Conservation (phyloP, 805 yeast genomes). For the Wickerhamiella occidentalis region DNA sequence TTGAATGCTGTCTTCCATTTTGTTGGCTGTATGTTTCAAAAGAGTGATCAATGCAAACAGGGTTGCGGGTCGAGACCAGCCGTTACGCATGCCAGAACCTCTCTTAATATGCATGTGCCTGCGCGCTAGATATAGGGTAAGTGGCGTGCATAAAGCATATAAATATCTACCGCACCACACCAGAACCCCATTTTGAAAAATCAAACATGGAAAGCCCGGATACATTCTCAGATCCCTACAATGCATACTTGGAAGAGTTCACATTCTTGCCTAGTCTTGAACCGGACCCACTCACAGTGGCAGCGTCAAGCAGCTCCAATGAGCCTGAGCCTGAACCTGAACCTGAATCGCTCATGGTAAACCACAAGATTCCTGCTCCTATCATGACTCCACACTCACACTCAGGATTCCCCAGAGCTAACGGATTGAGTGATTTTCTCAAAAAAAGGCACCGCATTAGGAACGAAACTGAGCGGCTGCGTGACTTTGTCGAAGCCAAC, state of each 20-base stretch:
- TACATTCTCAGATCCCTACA: neutral
- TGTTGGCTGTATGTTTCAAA: too few species aligned
- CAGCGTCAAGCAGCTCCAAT: neutral
- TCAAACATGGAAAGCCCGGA: neutral
- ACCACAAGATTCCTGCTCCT: too few species aligned
- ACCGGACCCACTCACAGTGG: neutral
- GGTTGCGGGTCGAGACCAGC: neutral
- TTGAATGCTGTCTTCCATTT: too few species aligned
- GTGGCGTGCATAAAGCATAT: neutral
- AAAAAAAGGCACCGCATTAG: neutral
- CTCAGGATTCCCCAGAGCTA: neutral
- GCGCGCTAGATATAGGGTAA: neutral
- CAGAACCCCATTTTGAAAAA: neutral
- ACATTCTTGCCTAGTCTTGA: neutral
- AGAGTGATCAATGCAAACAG: neutral
- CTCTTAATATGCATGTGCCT: neutral
- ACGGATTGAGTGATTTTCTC: neutral
- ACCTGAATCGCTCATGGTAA: too few species aligned
- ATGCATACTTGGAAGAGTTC: neutral
- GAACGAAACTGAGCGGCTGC: neutral
- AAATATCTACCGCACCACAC: neutral
- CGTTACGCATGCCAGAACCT: neutral
- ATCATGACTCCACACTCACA: neutral
- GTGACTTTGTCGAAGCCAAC: neutral
- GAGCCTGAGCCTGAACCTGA: neutral